Evolutionary conservation across 1,284 basidiomycete genomes (phyloP), one percentile per base, ranked within the genome.

Genomic region (Apiotrichum veenhuisii): DNA sequence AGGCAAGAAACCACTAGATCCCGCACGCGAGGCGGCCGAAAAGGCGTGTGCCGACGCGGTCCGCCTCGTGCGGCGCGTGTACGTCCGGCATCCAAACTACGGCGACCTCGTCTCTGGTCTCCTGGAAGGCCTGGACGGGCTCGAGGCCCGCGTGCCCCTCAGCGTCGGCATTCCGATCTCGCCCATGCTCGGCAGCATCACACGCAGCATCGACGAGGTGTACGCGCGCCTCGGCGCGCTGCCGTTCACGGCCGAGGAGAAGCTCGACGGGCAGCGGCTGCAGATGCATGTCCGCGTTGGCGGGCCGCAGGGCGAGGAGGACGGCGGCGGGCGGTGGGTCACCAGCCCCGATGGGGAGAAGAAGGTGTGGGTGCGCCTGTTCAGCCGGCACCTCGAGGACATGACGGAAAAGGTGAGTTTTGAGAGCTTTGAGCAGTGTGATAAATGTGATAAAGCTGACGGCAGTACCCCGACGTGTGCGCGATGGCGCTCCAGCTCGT

Each of bases 31-130:
- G 30, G 75, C 80, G 25, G 71, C 88, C 15, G 69, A 79, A 44
- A 70, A 67, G 4, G 80, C 78, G 40, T 86, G 84, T 67, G 60
- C 77, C 5, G 71, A 72, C 38, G 87, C 88, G 2, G 86, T 88
- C 68, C 80, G 78, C 8, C 66, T 89, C 23, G 74, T 96, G 12
- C 84, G 86, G 67, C 84, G 83, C 62, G 85, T 89, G 1, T 94
- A 88, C 69, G 89, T 89, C 15, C 84, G 88, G 55, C 92, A 94
- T 79, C 93, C 93, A 17, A 89, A 91, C 70, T 93, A 91, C 70
- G 85, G 86, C 49, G 82, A 91, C 65, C 86, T 97, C 38, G 80
- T 88, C 8, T 74, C 78, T 3, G 89, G 85, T 15, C 73, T 91
- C 33, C 77, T 87, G n/a, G 73, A 82, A 26, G 88, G 87, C 2